Conservation (phyloP, 139 green algal species). For the Tetradesmus obliquus region DNA sequence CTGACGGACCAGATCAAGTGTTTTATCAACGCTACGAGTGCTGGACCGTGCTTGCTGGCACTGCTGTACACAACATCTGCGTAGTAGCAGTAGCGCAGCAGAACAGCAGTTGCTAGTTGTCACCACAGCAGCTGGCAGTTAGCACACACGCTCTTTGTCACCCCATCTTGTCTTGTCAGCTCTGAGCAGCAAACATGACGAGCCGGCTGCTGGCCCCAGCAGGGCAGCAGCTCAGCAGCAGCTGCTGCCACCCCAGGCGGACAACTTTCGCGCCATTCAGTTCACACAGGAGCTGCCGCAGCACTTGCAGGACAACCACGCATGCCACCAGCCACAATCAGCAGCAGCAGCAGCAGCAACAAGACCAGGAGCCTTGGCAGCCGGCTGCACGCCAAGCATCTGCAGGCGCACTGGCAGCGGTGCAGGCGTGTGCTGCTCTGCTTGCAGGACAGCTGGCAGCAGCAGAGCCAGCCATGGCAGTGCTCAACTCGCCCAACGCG, state of each 20-base stretch:
- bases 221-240: constrained; percentile 10
- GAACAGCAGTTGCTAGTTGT: background rate
- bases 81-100: background rate
- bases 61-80: background rate
- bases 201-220: background rate
- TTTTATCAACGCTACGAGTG: background rate
- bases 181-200: background rate
- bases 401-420: constrained; percentile 27
- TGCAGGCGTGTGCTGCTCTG: background rate
- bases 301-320: background rate
- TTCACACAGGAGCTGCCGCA: background rate
- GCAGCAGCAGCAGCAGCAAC: background rate
- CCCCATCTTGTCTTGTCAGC: background rate
- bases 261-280: background rate
- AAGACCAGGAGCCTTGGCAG: background rate
- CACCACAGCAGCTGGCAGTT: background rate
- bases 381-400: background rate
- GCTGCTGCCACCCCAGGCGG: background rate
- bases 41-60: background rate
- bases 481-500: constrained; percentile 81
- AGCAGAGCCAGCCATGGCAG: constrained; percentile 57
- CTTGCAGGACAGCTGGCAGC: constrained; percentile 30
- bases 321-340: background rate
- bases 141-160: background rate
- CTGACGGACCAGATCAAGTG: background rate